Base-by-base conservation (phyloP, 2,329 filamentous ascomycete genomes). In the Aspergillus unguis region DNA sequence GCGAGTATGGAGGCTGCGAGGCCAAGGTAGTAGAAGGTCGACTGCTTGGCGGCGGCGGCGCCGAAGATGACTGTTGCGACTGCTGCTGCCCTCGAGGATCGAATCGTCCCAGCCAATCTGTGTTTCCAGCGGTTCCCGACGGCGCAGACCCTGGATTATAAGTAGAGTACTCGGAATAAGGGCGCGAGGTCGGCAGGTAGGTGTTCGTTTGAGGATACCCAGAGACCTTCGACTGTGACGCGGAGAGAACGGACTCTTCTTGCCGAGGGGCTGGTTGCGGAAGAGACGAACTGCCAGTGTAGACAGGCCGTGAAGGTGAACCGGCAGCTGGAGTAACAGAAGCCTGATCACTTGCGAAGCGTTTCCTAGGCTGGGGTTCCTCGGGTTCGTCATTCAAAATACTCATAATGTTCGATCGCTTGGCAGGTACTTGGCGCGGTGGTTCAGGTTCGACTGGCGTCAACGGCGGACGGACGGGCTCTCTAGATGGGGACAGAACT, bases 351-450 rank as follows among this genome's bases (percentile, higher is more conserved):
- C 70, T 67, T n/a, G 73, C 72, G 48, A 75, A 71, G 7, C 73
- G 68, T 55, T 78, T 78, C 32, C 71, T 68, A 31, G 72, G 75
- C 52, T 71, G 72, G 32, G 74, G 76, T 44, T 77, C 76, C 36
- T 75, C 71, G 0, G 75, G 70, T 51, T 78, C 76, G 45, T 76
- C 74, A 54, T 78, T 79, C 32, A 79, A 62, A 37, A 79, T 72
- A 53, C 67, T 75, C 68, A 77, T 75, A 42, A 79, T 77, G 57
- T 77, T 78, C 2, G 75, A 78, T 36, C 75, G 71, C 58, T 78
- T 79, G 1, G 71, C 73, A 26, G 75, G 74, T 4, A 74, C 69
- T 44, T 74, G 70, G 42, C 71, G 71, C 45, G 71, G 64, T 37
- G 66, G 63, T 48, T 76, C 75, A 3, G 66, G 50, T 38, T 66